phyloP scores from a whole-genome alignment of 1,284 basidiomycete genomes.

The Bondarzewia mesenterica region DNA sequence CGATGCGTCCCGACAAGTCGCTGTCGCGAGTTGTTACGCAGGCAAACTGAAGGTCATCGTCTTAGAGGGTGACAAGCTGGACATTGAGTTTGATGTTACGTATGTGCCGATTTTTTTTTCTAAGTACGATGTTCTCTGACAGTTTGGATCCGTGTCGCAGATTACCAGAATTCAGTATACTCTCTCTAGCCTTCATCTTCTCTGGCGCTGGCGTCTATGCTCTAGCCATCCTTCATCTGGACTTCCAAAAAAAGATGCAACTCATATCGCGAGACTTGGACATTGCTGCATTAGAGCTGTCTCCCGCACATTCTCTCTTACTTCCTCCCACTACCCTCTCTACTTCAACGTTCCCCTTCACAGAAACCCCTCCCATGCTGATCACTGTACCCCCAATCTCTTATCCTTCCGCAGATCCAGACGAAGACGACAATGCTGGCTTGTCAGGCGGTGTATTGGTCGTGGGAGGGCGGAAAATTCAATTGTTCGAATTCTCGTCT shows the following conservation, averaged over 20 bases:
- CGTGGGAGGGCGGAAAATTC: slow-evolving; percentile 53
- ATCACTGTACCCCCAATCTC: slow-evolving; percentile 34
- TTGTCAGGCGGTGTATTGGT: slow-evolving; percentile 63
- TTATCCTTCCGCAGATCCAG: too few relatives aligned
- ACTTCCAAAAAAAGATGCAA: slow-evolving; percentile 54
- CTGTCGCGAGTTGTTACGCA: slow-evolving; percentile 54
- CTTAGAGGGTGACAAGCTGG: slow-evolving; percentile 43
- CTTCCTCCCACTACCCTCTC: slow-evolving; percentile 32
- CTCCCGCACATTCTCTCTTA: slow-evolving; percentile 36
- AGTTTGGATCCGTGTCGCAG: slow-evolving; percentile 28
- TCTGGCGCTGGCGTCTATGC: slow-evolving; percentile 35
- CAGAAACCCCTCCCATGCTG: slow-evolving; percentile 35
- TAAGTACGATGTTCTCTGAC: not conserved
- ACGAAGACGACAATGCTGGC: slow-evolving; percentile 18
- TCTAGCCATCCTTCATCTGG: slow-evolving; percentile 62
- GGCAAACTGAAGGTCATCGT: slow-evolving; percentile 59
- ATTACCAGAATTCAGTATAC: slow-evolving; percentile 67
- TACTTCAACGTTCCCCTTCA: slow-evolving; percentile 18
- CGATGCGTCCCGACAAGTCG: slow-evolving; percentile 51
- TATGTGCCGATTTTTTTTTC: slow-evolving; percentile 29
- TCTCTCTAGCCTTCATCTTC: slow-evolving; percentile 63
- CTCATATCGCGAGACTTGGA: slow-evolving; percentile 52
- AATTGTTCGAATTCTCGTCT: slow-evolving; percentile 49
- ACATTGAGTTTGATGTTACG: slow-evolving; percentile 57
- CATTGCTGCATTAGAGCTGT: slow-evolving; percentile 43